phyloP scores from a whole-genome alignment of 1,284 basidiomycete genomes.

The Melampsora americana region DNA sequence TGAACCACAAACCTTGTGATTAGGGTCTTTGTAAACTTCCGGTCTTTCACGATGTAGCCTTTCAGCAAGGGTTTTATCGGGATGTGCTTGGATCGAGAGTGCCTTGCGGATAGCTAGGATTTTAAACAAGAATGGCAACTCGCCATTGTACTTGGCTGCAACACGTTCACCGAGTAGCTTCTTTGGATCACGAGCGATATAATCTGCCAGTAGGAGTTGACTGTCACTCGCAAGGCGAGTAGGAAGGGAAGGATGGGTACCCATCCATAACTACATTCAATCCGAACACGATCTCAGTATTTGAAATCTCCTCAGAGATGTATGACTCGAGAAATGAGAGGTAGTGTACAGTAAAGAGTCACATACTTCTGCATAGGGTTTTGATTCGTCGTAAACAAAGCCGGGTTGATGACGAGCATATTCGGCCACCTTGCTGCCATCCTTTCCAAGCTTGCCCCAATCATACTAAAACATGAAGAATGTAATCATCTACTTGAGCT shows the following conservation, averaged over 20 bases:
- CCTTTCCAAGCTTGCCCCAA: constrained; percentile 61
- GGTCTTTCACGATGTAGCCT: constrained; percentile 70
- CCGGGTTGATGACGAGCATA: constrained; percentile 59
- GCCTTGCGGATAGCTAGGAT: constrained; percentile 90
- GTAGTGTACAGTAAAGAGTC: neutral
- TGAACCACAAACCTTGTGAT: constrained; percentile 66
- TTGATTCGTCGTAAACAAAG: constrained; percentile 61
- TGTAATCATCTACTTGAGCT: neutral
- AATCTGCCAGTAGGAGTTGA: constrained; percentile 59
- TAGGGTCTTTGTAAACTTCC: constrained; percentile 85
- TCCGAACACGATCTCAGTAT: neutral
- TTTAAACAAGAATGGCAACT: constrained; percentile 89
- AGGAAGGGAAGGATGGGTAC: constrained; percentile 85
- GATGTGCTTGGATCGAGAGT: constrained; percentile 94
- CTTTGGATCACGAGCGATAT: constrained; percentile 66
- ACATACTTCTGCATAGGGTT: constrained; percentile 66
- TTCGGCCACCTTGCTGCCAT: constrained; percentile 58
- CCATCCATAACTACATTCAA: constrained; percentile 84
- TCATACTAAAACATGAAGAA: constrained; percentile 53
- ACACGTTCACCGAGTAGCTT: constrained; percentile 67
- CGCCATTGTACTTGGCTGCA: constrained; percentile 66
- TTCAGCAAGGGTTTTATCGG: constrained; percentile 83
- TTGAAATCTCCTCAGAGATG: neutral
- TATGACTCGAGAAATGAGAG: neutral
- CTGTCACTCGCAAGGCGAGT: constrained; percentile 63